Conservation (phyloP, 768 basidiomycete species). For the Boletus pseudo-olivaceus region DNA sequence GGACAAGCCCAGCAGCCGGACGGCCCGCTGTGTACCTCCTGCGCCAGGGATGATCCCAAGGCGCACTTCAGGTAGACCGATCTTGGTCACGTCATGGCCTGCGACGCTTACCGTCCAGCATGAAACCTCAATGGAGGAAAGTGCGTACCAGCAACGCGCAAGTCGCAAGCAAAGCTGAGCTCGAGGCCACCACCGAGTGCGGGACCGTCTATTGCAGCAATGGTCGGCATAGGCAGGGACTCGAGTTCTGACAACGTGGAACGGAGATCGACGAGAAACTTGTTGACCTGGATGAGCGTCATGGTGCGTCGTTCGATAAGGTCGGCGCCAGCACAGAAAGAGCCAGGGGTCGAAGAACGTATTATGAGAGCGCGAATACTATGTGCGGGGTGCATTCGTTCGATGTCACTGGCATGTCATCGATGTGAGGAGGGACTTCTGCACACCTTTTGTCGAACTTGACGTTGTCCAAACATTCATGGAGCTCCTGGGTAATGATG, state of each 20-base stretch:
- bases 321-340: slow-evolving; percentile 93
- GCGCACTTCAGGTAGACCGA: slow-evolving; percentile 79
- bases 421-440: neutral
- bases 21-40: slow-evolving; percentile 82
- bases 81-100: slow-evolving; percentile 73
- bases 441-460: slow-evolving; percentile 64
- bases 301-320: slow-evolving; percentile 82
- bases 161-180: slow-evolving; percentile 82
- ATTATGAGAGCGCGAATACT: slow-evolving; percentile 80
- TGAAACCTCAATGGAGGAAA: neutral
- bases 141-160: slow-evolving; percentile 80
- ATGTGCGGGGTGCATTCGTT: neutral
- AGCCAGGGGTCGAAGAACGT: slow-evolving; percentile 69
- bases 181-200: slow-evolving; percentile 94
- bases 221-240: slow-evolving; percentile 79
- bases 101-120: neutral
- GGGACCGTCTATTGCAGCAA: slow-evolving; percentile 90
- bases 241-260: slow-evolving; percentile 73
- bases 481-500: slow-evolving; percentile 54
- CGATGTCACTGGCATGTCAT: neutral
- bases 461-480: slow-evolving; percentile 61
- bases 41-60: slow-evolving; percentile 89
- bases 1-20: slow-evolving; percentile 72
- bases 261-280: slow-evolving; percentile 76
- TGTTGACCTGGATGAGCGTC: slow-evolving; percentile 66